Percentiles rank a stretch among this genome's conserved stretches.
Evolutionary conservation across 768 basidiomycete species (phyloP).

Genomic region (Obba rivulosa): DNA sequence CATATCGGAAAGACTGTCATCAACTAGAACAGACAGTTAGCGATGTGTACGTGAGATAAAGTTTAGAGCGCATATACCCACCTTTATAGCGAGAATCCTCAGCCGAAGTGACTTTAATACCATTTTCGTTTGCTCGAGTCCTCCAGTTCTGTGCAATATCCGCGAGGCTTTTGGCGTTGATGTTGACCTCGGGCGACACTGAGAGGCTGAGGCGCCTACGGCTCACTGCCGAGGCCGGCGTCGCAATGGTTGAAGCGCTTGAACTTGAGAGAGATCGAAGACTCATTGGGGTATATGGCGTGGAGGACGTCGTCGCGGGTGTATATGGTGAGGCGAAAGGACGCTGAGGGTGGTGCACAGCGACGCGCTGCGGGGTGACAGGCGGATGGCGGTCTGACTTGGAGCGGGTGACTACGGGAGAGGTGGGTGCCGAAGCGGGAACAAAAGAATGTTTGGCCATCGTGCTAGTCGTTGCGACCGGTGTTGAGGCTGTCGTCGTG

Average conservation of each 20-base stretch:
- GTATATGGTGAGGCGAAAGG: slow-evolving; percentile 55
- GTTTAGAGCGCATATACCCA: slow-evolving; percentile 17
- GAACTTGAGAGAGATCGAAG: slow-evolving; percentile 52
- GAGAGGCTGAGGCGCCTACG: slow-evolving; percentile 37
- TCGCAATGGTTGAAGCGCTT: slow-evolving; percentile 48
- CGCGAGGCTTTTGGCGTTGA: slow-evolving; percentile 44
- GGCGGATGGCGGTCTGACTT: slow-evolving; percentile 35
- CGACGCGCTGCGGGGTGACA: slow-evolving; percentile 61
- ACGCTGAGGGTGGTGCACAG: slow-evolving; percentile 35
- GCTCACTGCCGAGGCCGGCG: slow-evolving; percentile 45
- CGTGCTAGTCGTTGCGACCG: slow-evolving; percentile 9
- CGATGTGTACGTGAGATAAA: not conserved
- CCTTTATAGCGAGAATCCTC: slow-evolving; percentile 38
- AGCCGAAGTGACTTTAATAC: slow-evolving; percentile 55
- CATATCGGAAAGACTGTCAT: slow-evolving; percentile 14
- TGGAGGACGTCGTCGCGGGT: slow-evolving; percentile 43
- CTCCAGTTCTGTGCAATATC: slow-evolving; percentile 70
- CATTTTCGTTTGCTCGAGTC: slow-evolving; percentile 63
- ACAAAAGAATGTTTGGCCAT: slow-evolving; percentile 23
- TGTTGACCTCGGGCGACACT: slow-evolving; percentile 38
- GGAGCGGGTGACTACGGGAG: slow-evolving; percentile 34
- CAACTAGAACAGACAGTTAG: slow-evolving; percentile 4
- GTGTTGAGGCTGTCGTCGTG: slow-evolving; percentile 14
- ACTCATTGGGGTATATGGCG: slow-evolving; percentile 68
- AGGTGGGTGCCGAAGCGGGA: slow-evolving; percentile 40